Evolutionary conservation across 2,329 filamentous ascomycete genomes (phyloP), one percentile per base, ranked within the genome.

Genomic region (Talaromyces sp.): DNA sequence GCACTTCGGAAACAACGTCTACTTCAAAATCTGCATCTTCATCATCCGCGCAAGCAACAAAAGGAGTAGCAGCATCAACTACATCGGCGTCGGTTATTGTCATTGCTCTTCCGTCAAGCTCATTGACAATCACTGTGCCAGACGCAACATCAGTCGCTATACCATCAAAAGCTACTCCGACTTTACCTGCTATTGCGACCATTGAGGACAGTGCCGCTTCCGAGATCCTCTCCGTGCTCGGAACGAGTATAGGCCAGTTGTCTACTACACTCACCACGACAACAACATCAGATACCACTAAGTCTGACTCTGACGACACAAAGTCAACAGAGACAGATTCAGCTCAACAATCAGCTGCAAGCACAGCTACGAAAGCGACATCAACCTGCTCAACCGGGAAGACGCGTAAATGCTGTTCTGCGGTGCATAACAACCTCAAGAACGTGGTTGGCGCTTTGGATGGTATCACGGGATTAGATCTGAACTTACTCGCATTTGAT

Each of bases 371-470:
- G 31, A 37, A 33, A 54, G 33, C 50, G 11, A 16, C 35, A 35
- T 7, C 50, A 47, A 61, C 56, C 6, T 66, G 64, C 14, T 35
- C 60, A 2, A 7, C 3, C 37, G 61, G 45, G 11, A 57, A 54
- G 41, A 35, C 54, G 4, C 54, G 52, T 6, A 63, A 66, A 35
- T 63, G 64, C 31, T 66, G 64, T 54, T 60, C 60, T n/a, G 43
- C 60, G n/a, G 37, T 63, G 24, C 33, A 66, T 10, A 22, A 63
- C 37, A 37, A 60, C 6, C 33, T 49, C 13, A 56, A 63, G 16
- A 57, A 45, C 13, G 22, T 60, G 3, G 31, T 59, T 3, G 37
- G 19, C 11, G 7, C 19, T 27, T 6, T 66, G 8, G 24, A 19
- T 24, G 60, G 52, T 5, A 31, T 66, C 10, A 61, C 64, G 22